Conservation (phyloP, 225 moss, liverwort and hornwort species). For the Pseudoscleropodium purum region DNA sequence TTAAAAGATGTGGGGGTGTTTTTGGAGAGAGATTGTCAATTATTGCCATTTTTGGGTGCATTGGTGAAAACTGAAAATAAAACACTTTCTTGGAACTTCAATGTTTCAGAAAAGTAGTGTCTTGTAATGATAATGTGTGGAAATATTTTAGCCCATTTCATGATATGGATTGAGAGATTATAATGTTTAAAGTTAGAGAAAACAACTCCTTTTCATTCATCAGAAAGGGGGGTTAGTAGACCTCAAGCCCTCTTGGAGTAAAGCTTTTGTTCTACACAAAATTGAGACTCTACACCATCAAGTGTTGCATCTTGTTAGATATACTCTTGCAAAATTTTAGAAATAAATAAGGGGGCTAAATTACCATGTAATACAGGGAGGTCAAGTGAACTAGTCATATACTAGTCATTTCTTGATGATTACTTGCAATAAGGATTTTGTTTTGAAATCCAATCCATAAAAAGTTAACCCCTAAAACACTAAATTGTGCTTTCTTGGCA, state of each 20-base stretch:
- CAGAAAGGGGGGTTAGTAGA: accelerated
- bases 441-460: accelerated
- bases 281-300: background rate
- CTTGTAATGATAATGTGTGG: too few relatives aligned
- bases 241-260: accelerated
- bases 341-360: background rate
- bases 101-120: too few relatives aligned
- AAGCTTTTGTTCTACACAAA: background rate
- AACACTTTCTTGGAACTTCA: background rate
- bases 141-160: background rate
- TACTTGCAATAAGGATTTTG: accelerated
- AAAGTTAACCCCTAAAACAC: background rate
- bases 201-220: background rate
- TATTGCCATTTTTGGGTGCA: accelerated
- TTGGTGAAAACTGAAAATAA: background rate
- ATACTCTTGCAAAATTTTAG: accelerated
- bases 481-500: too few relatives aligned
- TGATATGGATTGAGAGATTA: background rate
- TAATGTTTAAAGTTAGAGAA: background rate
- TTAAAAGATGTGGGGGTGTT: accelerated
- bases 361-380: accelerated
- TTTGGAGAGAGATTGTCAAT: background rate
- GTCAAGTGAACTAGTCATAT: too few relatives aligned
- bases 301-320: background rate
- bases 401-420: background rate